Evolutionary conservation across 805 yeast species (phyloP).

Genomic region (Myxozyma vanderwaltii): DNA sequence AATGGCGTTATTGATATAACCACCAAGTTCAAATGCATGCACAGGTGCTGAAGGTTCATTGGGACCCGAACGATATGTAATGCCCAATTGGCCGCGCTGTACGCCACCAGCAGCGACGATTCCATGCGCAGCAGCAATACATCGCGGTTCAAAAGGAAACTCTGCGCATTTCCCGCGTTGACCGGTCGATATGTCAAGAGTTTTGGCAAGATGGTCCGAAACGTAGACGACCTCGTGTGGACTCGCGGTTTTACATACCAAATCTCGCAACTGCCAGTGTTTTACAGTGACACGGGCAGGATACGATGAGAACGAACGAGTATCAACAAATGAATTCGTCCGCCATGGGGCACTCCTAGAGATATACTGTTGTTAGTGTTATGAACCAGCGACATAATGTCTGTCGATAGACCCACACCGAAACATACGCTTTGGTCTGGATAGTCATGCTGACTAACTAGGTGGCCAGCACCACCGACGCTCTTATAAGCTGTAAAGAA

Average conservation of each 20-base stretch:
- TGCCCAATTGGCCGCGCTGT: slow-evolving; percentile 66
- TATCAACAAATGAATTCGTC: slow-evolving; percentile 28
- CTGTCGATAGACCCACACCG: background rate
- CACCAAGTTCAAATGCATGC: slow-evolving; percentile 65
- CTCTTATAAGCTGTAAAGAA: background rate
- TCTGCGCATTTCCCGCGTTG: slow-evolving; percentile 47
- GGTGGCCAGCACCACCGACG: too few relatives aligned
- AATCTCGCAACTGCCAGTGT: slow-evolving; percentile 84
- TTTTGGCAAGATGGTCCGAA: slow-evolving; percentile 54
- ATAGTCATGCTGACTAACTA: slow-evolving; percentile 10
- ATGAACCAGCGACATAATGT: background rate
- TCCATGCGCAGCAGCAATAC: slow-evolving; percentile 62
- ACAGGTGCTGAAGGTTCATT: slow-evolving; percentile 3
- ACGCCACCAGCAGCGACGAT: slow-evolving; percentile 57
- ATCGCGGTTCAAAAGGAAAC: slow-evolving; percentile 69
- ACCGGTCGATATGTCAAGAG: slow-evolving; percentile 47
- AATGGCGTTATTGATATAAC: slow-evolving; percentile 81
- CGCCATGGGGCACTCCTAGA: slow-evolving; percentile 15
- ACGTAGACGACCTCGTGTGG: slow-evolving; percentile 60
- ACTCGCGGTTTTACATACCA: slow-evolving; percentile 54
- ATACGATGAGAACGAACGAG: slow-evolving; percentile 14
- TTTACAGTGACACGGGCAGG: slow-evolving; percentile 40
- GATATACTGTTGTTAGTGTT: background rate
- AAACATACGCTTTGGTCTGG: slow-evolving; percentile 11
- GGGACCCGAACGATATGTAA: slow-evolving; percentile 51